A percentile compares a stretch with the other conserved stretches of the same genome.
phyloP scores from a whole-genome alignment of 139 green algal species.

The Edaphochlamys debaryana region DNA sequence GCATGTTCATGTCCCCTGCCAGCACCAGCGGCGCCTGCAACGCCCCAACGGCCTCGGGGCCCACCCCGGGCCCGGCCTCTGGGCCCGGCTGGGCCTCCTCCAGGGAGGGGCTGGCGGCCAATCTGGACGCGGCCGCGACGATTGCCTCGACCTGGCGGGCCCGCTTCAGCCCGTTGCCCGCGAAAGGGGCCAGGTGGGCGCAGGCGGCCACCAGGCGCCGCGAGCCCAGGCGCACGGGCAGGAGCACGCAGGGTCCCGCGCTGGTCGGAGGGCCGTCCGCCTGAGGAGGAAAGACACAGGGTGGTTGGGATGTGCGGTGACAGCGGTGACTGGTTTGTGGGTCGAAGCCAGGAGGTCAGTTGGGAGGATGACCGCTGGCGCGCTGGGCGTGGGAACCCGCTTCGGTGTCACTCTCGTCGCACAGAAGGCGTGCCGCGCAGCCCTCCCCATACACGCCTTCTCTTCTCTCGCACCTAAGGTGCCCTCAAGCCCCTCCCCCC shows the following conservation, averaged over 20 bases:
- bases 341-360: too few relatives aligned
- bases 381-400: too few relatives aligned
- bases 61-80: too few relatives aligned
- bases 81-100: too few relatives aligned
- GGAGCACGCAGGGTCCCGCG: neutral
- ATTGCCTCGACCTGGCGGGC: neutral
- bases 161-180: neutral
- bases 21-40: neutral
- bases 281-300: too few relatives aligned
- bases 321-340: too few relatives aligned
- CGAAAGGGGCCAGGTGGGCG: conserved; percentile 6
- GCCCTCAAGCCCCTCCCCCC: neutral
- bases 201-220: neutral
- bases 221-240: neutral
- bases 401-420: too few relatives aligned
- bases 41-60: neutral
- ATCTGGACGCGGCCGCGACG: neutral
- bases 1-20: conserved; percentile 30
- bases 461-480: too few relatives aligned
- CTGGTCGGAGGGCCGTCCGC: neutral
- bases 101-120: neutral
- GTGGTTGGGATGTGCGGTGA: too few relatives aligned
- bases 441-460: too few relatives aligned
- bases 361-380: too few relatives aligned
- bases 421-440: too few relatives aligned